These are phyloP conservation scores for Wickerhamomyces ciferrii DNA, from an alignment of 805 yeast species.

Conservation along the genomic window DNA sequence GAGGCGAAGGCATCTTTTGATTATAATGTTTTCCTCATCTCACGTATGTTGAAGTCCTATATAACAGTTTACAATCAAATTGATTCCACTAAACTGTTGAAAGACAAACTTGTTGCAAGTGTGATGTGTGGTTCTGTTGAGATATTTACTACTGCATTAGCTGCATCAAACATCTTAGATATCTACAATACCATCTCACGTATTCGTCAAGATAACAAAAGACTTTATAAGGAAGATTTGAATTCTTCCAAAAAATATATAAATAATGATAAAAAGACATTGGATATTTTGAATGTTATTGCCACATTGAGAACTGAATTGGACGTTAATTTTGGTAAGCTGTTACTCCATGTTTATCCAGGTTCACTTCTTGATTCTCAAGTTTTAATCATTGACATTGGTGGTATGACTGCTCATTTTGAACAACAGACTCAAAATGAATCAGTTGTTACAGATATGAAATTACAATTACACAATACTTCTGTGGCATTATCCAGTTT, in stretches of 20 bases:
- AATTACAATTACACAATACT: conserved; percentile 57
- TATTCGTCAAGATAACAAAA: conserved; percentile 65
- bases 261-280: conserved; percentile 9
- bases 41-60: conserved; percentile 40
- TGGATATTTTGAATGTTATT: conserved; percentile 23
- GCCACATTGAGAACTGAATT: conserved; percentile 57
- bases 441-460: conserved; percentile 43
- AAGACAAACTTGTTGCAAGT: conserved; percentile 57
- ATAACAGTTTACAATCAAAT: conserved; percentile 67
- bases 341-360: conserved; percentile 72
- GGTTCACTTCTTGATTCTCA: conserved; percentile 74
- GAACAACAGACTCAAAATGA: conserved; percentile 39
- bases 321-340: conserved; percentile 50
- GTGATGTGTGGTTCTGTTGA: conserved; percentile 46
- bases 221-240: conserved; percentile 72
- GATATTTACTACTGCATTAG: conserved; percentile 72
- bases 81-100: conserved; percentile 35
- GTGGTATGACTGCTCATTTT: conserved; percentile 48
- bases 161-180: conserved; percentile 80
- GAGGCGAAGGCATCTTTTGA: conserved; percentile 70
- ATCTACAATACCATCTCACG: conserved; percentile 65
- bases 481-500: conserved; percentile 62
- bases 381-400: conserved; percentile 60
- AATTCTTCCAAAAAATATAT: conserved; percentile 42
- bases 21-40: conserved; percentile 76